Evolutionary conservation across 2,329 filamentous ascomycete species (phyloP).

Genomic region (Colletotrichum sp.): DNA sequence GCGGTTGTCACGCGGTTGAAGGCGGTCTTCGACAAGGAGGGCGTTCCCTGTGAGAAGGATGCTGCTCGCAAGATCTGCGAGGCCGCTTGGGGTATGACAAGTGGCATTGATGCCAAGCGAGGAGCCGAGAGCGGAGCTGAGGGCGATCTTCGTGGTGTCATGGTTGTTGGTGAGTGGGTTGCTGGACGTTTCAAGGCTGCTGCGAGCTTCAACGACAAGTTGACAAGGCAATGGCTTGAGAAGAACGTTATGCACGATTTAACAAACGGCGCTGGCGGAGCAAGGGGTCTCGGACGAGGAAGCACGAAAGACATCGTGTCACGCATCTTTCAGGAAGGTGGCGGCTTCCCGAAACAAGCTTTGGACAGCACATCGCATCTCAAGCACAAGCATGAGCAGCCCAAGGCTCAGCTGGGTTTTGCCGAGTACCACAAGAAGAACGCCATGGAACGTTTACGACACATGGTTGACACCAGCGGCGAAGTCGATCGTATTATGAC

Average conservation of each 20-base stretch:
- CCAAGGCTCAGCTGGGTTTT: constrained; percentile 69
- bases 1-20: constrained; percentile 84
- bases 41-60: constrained; percentile 86
- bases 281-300: constrained; percentile 74
- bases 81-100: constrained; percentile 80
- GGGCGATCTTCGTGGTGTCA: constrained; percentile 79
- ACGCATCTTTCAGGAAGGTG: constrained; percentile 80
- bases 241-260: constrained; percentile 72
- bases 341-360: constrained; percentile 72
- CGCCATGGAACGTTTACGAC: constrained; percentile 72
- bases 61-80: constrained; percentile 86
- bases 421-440: constrained; percentile 75
- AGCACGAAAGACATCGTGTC: constrained; percentile 76
- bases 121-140: constrained; percentile 72
- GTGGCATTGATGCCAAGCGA: constrained; percentile 71
- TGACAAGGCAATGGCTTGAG: constrained; percentile 82
- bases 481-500: constrained; percentile 80
- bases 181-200: constrained; percentile 70
- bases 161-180: constrained; percentile 90
- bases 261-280: constrained; percentile 72
- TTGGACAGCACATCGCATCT: constrained; percentile 38
- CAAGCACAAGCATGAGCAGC: constrained; percentile 54
- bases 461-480: constrained; percentile 81
- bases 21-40: constrained; percentile 85
- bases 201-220: constrained; percentile 42